phyloP scores from a whole-genome alignment of 108 stramenopile species.

The Nitzschia putrida region DNA sequence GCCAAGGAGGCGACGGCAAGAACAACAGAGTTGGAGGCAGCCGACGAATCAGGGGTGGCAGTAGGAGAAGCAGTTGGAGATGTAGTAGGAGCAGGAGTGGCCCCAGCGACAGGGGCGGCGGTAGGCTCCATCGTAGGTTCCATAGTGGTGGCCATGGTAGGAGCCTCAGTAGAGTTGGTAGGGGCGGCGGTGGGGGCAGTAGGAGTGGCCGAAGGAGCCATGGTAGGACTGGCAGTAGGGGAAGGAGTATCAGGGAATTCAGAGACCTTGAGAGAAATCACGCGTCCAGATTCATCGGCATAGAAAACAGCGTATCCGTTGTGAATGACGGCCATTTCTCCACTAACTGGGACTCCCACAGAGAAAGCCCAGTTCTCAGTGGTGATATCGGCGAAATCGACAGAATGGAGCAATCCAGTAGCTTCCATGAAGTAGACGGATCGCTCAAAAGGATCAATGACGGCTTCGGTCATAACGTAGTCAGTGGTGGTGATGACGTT shows the following conservation, averaged over 20 bases:
- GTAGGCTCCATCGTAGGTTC: not conserved
- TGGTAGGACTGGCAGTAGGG: constrained; percentile 18
- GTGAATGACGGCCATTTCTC: constrained; percentile 35
- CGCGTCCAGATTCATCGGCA: constrained; percentile 16
- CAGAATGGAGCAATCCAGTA: constrained; percentile 24
- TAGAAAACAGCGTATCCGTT: constrained; percentile 20
- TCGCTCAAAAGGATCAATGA: constrained; percentile 27
- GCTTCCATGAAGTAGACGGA: constrained; percentile 38
- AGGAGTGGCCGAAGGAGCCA: constrained; percentile 11
- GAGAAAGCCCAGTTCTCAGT: constrained; percentile 23
- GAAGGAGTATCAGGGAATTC: constrained; percentile 18
- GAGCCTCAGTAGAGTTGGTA: not conserved
- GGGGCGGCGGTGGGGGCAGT: constrained; percentile 3
- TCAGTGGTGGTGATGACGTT: constrained; percentile 3
- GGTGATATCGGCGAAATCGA: constrained; percentile 7
- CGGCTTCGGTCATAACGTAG: constrained; percentile 22
- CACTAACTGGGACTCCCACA: constrained; percentile 10
- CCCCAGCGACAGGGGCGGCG: not conserved
- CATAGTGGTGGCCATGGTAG: not conserved
- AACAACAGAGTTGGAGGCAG: not conserved
- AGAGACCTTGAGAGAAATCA: constrained; percentile 26
- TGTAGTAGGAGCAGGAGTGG: constrained; percentile 7
- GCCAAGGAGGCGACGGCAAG: not conserved
- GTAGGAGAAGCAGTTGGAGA: not conserved
- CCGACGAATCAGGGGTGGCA: not conserved